Conservation (phyloP, 345 rosid species). For the Eucalyptus paniculata region DNA sequence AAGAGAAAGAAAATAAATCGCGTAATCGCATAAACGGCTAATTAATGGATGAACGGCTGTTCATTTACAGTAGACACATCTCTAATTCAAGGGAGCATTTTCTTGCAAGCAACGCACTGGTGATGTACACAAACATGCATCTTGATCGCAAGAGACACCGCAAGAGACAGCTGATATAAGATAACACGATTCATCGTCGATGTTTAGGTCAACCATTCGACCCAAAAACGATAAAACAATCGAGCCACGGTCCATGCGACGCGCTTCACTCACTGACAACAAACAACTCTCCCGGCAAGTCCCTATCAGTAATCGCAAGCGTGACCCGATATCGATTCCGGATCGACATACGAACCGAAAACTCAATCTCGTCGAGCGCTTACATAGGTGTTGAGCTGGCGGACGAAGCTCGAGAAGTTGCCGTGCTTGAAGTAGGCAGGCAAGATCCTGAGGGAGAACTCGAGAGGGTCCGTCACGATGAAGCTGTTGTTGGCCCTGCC, state of each 20-base stretch:
- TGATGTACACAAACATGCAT: neutral
- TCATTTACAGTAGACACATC: neutral
- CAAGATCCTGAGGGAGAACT: conserved; percentile 56
- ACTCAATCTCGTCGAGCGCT: neutral
- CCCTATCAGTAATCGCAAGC: neutral
- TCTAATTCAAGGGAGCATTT: neutral
- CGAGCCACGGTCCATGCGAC: neutral
- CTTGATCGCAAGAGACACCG: neutral
- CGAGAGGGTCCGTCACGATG: conserved; percentile 72
- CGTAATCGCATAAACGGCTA: neutral
- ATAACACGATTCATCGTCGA: neutral
- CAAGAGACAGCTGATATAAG: neutral
- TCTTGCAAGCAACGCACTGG: neutral
- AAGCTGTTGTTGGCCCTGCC: conserved; percentile 68
- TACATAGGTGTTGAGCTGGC: conserved; percentile 89
- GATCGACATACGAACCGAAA: neutral
- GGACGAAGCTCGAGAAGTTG: conserved; percentile 90
- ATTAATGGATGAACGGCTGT: neutral
- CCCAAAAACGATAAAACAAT: neutral
- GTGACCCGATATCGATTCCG: neutral
- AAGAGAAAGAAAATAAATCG: neutral
- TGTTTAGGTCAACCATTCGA: neutral
- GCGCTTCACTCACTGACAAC: neutral
- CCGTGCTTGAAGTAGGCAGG: conserved; percentile 90
- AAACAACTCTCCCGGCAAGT: neutral